Base-by-base conservation (phyloP, 2,329 filamentous ascomycete species). In the Leptographium galeiforme region DNA sequence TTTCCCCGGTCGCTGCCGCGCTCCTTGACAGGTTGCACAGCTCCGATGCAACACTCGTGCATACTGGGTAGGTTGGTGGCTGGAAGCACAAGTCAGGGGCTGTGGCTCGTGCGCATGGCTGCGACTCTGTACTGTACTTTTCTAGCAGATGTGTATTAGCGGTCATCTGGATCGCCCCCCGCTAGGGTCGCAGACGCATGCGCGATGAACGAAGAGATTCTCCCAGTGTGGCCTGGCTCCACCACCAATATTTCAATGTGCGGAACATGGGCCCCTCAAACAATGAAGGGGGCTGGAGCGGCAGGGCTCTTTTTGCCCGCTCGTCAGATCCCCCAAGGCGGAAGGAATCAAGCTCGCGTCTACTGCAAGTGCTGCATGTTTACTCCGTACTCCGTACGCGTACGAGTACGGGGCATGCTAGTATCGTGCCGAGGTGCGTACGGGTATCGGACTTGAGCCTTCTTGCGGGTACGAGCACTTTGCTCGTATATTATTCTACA, bases 211-310 rank as follows among this genome's bases (percentile, higher is more conserved):
- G 18, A 30, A 25, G 41, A 13, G 43, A 45, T 19, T 7, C 16
- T 18, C 18, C 14, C 18, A 18, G 32, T 19, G n/a, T 34, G 16
- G 16, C 18, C 32, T n/a, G 34, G 14, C 45, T n/a, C 45, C 32
- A 48, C 33, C 16, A 19, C 7, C 32, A 14, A 51, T 48, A 53
- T 16, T 44, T 44, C 25, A 48, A 54, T 51, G 46, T 51, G 48
- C 53, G 47, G 25, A 25, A 25, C 14, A 45, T 19, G 43, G 39
- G 34, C 19, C 16, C 50, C 49, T 51, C 50, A 48, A 50, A 54
- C 34, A 53, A 47, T 50, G 38, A 51, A 54, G 53, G 53, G 46
- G 30, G 38, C 19, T 30, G 34, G 8, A 7, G 16, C n/a, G 36
- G 36, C 48, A 49, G 49, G 52, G 53, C 45, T 49, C 33, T 43